Evolutionary conservation across 2,329 filamentous ascomycete species (phyloP).

Genomic region (Diplodia intermedia): DNA sequence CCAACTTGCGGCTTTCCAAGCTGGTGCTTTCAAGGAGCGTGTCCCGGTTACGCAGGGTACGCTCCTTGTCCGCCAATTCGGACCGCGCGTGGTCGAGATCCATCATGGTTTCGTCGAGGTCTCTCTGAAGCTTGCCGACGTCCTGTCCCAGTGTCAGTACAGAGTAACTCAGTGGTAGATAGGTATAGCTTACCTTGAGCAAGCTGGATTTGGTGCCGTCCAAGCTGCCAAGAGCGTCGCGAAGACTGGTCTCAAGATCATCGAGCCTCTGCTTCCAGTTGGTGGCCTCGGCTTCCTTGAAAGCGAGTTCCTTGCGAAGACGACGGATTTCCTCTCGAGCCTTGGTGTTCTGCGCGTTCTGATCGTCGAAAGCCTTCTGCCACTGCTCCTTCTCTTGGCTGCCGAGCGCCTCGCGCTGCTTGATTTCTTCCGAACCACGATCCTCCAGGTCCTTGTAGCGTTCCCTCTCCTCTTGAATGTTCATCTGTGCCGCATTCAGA

Average conservation of each 20-base stretch:
- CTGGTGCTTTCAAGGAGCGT: conserved; percentile 85
- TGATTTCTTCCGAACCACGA: conserved; percentile 78
- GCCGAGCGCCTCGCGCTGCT: conserved; percentile 85
- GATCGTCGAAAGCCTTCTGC: conserved; percentile 89
- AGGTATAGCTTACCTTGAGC: conserved; percentile 66
- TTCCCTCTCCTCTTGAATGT: conserved; percentile 84
- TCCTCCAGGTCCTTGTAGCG: conserved; percentile 60
- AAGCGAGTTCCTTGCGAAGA: conserved; percentile 81
- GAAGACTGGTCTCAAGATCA: conserved; percentile 87
- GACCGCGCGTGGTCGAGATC: conserved; percentile 81
- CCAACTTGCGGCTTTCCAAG: conserved; percentile 82
- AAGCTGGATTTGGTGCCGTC: conserved; percentile 85
- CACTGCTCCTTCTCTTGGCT: conserved; percentile 93
- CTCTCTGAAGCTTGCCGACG: conserved; percentile 84
- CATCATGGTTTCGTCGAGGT: conserved; percentile 81
- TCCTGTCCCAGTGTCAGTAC: conserved; percentile 58
- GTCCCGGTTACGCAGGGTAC: conserved; percentile 87
- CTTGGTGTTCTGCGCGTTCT: conserved; percentile 81
- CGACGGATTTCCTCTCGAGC: conserved; percentile 86
- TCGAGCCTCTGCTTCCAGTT: conserved; percentile 91
- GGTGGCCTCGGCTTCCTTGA: conserved; percentile 84
- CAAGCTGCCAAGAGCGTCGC: conserved; percentile 85
- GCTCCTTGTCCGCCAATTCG: conserved; percentile 86
- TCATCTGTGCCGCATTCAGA: conserved; percentile 78
- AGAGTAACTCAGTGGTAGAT: not conserved